These are phyloP conservation scores for Lactifluus volemus DNA, from an alignment of 768 basidiomycete genomes.

Conservation along the genomic window DNA sequence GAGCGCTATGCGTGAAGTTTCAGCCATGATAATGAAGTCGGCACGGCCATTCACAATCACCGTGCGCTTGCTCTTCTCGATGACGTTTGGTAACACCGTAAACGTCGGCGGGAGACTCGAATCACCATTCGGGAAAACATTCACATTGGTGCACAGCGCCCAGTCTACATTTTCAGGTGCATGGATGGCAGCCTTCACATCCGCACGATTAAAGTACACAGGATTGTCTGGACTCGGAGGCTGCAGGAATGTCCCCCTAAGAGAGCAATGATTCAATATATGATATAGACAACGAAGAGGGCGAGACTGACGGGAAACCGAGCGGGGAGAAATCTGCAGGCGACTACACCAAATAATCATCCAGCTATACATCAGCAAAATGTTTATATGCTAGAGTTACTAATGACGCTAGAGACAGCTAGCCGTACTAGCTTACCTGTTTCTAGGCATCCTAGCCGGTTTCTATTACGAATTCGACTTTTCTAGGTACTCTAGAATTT, in stretches of 20 bases:
- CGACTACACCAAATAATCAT: constrained; percentile 26
- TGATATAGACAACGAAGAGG: background rate
- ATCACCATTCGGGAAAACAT: constrained; percentile 59
- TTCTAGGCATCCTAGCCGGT: no score
- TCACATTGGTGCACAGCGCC: constrained; percentile 45
- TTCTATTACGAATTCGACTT: no score
- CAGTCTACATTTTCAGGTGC: constrained; percentile 53
- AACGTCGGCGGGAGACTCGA: constrained; percentile 52
- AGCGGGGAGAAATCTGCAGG: constrained; percentile 66
- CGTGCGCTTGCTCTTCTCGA: constrained; percentile 60
- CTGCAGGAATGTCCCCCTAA: constrained; percentile 47
- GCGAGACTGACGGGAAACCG: constrained; percentile 56
- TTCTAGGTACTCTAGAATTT: no score
- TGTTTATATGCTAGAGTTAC: no score
- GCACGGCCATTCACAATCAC: constrained; percentile 67
- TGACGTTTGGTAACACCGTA: constrained; percentile 57
- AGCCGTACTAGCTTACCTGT: no score
- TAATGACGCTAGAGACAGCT: no score
- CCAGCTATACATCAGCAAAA: no score
- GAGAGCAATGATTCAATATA: background rate
- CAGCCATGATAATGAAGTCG: constrained; percentile 65
- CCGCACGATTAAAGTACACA: constrained; percentile 58
- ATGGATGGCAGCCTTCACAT: constrained; percentile 66
- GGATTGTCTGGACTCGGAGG: constrained; percentile 38
- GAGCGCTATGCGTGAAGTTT: constrained; percentile 39